Conservation (phyloP, 2,329 filamentous ascomycete species). For the Penicillium sp. region DNA sequence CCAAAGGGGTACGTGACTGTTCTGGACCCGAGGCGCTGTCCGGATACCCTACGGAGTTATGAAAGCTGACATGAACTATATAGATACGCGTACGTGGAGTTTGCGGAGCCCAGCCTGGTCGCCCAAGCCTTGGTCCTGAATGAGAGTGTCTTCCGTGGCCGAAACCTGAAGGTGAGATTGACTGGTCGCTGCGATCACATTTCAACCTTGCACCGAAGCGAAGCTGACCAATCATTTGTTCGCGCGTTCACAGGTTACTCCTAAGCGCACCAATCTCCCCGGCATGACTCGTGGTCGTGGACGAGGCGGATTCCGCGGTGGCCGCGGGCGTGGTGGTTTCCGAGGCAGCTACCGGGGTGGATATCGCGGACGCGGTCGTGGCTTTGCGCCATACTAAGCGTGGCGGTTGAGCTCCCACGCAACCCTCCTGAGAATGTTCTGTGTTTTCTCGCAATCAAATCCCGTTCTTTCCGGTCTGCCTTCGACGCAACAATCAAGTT, state of each 20-base stretch:
- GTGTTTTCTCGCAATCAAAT: neutral
- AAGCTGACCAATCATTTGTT: constrained; percentile 14
- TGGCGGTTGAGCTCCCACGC: constrained; percentile 1
- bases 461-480: too few relatives aligned
- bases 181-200: neutral
- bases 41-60: neutral
- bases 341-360: constrained; percentile 47
- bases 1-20: constrained; percentile 79
- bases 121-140: constrained; percentile 91
- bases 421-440: neutral
- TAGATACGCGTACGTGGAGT: constrained; percentile 98
- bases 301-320: constrained; percentile 48
- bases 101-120: constrained; percentile 87
- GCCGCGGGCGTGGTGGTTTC: constrained; percentile 51
- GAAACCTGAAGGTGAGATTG: constrained; percentile 78
- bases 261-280: constrained; percentile 94
- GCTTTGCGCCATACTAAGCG: constrained; percentile 42
- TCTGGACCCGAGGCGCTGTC: neutral
- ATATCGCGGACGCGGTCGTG: constrained; percentile 43
- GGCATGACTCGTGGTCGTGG: constrained; percentile 76
- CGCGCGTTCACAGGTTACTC: constrained; percentile 58
- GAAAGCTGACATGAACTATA: constrained; percentile 16
- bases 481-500: too few relatives aligned
- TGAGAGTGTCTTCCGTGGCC: constrained; percentile 89
- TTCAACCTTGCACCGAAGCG: too few relatives aligned